Base-by-base conservation (phyloP, 441 rosid species). In the Sinapis alba region DNA sequence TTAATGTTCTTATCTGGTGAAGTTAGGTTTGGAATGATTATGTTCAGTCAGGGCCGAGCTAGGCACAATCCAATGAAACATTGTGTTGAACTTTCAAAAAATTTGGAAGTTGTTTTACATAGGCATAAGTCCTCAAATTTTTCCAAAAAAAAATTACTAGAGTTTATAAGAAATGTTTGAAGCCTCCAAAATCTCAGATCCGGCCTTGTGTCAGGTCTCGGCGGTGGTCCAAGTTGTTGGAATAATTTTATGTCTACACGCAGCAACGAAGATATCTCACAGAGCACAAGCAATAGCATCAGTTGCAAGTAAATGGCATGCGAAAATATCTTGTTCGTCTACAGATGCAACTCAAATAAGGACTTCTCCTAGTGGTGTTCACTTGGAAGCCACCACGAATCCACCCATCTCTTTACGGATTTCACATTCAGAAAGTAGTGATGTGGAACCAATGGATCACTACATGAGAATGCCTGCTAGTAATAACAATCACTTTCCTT, bases 241-340 rank as follows among this genome's bases (percentile, higher is more conserved):
- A 16, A 89, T 90, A 13, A 87, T 86, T 38, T 65, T 95, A 32
- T 92, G 93, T 85, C 83, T 95, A 59, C 96, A 95, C 63, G 98
- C 96, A 21, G 99, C 97, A 36, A 91, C 99, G 36, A 95, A 77
- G 78, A 95, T 92, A 73, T 92, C 98, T 7, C 93, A 86, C 54
- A 88, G 98, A 84, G 99, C 99, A 9, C 97, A 90, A 78, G 87
- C 86, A 32, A 75, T 90, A 62, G 90, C 89, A 59, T 84, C 96
- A 0, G 62, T 86, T 60, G 98, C 90, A 26, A 86, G 92, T 74
- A 86, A 87, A 83, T 94, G 99, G 99, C 99, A 94, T 71, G 95
- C 97, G 18, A 59, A 89, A 59, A 88, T 84, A 57, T 90, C 97
- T 18, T 90, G 98, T 32, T 63, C 82, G 36, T 75, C 88, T 5